Conservation (phyloP, 495 filamentous ascomycete genomes). For the Talaromyces adpressus region DNA sequence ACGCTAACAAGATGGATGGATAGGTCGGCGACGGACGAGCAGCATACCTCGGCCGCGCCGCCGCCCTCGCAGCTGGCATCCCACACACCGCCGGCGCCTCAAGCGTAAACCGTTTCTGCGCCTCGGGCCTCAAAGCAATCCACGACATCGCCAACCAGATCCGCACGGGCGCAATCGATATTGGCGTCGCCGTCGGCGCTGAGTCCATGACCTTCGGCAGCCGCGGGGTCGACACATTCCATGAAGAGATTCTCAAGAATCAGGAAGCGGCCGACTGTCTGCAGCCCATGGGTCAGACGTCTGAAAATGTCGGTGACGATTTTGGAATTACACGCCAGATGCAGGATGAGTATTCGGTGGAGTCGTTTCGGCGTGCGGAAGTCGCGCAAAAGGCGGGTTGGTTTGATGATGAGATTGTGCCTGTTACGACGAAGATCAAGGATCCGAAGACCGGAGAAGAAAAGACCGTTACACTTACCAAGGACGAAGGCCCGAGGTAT, state of each 20-base stretch:
- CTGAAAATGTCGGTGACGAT: constrained; percentile 90
- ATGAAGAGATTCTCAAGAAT: constrained; percentile 64
- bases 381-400: constrained; percentile 84
- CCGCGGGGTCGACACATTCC: constrained; percentile 62
- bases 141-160: constrained; percentile 95
- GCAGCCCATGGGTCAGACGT: constrained; percentile 96
- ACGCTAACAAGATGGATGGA: constrained; percentile 7
- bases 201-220: constrained; percentile 80
- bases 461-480: constrained; percentile 67
- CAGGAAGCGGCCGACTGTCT: constrained; percentile 81
- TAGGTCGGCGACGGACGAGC: constrained; percentile 82
- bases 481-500: constrained; percentile 82
- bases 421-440: constrained; percentile 74
- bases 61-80: constrained; percentile 85
- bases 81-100: constrained; percentile 79
- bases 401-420: constrained; percentile 92
- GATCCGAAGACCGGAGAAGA: constrained; percentile 73
- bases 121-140: constrained; percentile 87
- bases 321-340: constrained; percentile 73
- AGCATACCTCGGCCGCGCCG: constrained; percentile 83
- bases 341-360: constrained; percentile 81
- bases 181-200: constrained; percentile 81
- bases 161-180: constrained; percentile 67
- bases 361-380: constrained; percentile 83
- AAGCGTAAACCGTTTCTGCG: constrained; percentile 92